These are phyloP conservation scores for Ceratocystis cubensis DNA, from an alignment of 2,329 filamentous ascomycete genomes.

Conservation along the genomic window DNA sequence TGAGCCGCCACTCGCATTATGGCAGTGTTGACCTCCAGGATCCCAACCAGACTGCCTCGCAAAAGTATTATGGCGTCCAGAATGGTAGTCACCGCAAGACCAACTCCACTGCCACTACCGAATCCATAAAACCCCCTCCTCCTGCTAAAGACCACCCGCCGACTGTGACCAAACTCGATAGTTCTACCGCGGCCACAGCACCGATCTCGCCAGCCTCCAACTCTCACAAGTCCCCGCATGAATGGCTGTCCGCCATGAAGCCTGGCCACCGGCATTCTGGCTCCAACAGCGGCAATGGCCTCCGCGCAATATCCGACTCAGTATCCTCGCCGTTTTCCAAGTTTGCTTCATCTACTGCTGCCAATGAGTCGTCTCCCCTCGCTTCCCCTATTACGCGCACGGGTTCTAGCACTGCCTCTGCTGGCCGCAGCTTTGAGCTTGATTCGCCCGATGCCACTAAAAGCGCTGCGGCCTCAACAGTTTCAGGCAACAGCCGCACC, in stretches of 20 bases:
- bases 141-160: constrained; percentile 45
- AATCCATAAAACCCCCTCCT: constrained; percentile 40
- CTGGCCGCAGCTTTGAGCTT: constrained; percentile 59
- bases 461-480: constrained; percentile 33
- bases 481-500: constrained; percentile 35
- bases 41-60: constrained; percentile 43
- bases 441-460: constrained; percentile 58
- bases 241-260: constrained; percentile 45
- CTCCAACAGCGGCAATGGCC: constrained; percentile 29
- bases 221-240: constrained; percentile 36
- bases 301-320: constrained; percentile 69
- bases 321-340: constrained; percentile 33
- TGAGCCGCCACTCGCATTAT: constrained; percentile 63
- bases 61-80: constrained; percentile 55
- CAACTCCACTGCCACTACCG: constrained; percentile 46
- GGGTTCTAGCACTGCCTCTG: constrained; percentile 59
- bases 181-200: constrained; percentile 29
- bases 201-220: constrained; percentile 36
- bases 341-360: constrained; percentile 33
- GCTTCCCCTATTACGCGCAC: constrained; percentile 55
- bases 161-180: constrained; percentile 49
- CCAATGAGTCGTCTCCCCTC: constrained; percentile 39
- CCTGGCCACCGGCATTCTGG: constrained; percentile 32
- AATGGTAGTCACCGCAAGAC: constrained; percentile 41
- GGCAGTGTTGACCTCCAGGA: constrained; percentile 63